Evolutionary conservation across 805 yeast species (phyloP), one percentile per base, ranked within the genome.

Genomic region (Yarrowia sp.): DNA sequence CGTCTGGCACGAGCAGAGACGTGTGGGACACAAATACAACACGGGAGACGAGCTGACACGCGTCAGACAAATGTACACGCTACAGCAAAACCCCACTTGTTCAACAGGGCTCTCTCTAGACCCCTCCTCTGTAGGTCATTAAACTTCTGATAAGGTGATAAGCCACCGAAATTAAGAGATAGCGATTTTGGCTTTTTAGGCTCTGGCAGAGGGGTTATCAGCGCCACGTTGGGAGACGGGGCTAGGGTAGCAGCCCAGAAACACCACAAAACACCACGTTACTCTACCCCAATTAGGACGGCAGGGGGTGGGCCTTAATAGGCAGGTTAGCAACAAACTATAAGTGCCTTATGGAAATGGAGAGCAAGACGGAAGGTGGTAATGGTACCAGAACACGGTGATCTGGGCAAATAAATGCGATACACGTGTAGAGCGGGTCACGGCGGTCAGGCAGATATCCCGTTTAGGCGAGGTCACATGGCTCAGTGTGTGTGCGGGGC

Each of bases 101-200:
- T 33, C 10, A 32, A 4, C 39, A 32, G 4, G 39, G 39, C 28
- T 28, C 53, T 45, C 18, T 3, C 6, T 32, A 31, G 32, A 13
- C 41, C 8, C 41, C 55, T 48, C 41, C 55, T 15, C 39, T 35
- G 10, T 15, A 39, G 28, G 32, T 35, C 58, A 51, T 51, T 51
- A 51, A 51, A 38, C 58, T 51, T 51, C 58, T 51, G 58, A 51
- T 51, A 51, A 51, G 58, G 58, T 51, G 58, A 51, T 51, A 51
- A 51, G 58, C 58, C 58, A 51, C 58, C 43, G 58, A 51, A 51
- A 51, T 51, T 22, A 51, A 51, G 58, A 51, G 58, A 51, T 51
- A 51, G 43, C 43, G 58, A 36, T 14, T 38, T 51, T 50, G 57
- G 31, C 42, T 50, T 22, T 4, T 7, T 22, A 35, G 38, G 35